Conservation (phyloP, 352 stramenopile species). For the Phytophthora rubi region DNA sequence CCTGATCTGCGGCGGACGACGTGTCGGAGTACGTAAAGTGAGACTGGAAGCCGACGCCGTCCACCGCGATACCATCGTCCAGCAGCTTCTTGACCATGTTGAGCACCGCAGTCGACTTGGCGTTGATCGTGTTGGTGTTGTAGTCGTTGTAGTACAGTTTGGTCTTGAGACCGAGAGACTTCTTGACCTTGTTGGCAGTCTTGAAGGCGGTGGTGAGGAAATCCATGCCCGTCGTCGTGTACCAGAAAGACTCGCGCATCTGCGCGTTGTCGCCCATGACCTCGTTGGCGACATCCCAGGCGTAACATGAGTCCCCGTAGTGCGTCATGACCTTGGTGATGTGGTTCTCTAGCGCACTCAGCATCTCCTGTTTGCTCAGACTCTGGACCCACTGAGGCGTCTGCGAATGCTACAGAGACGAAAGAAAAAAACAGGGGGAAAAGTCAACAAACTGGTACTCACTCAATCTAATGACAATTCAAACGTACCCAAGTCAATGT, state of each 20-base stretch:
- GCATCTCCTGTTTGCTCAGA: constrained; percentile 32
- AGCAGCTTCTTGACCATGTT: constrained; percentile 30
- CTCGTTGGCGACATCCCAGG: constrained; percentile 45
- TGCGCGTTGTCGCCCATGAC: constrained; percentile 39
- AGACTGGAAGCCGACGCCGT: constrained; percentile 37
- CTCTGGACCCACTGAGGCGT: constrained; percentile 34
- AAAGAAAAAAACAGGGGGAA: background rate
- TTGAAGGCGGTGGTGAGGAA: constrained; percentile 41
- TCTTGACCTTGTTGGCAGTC: constrained; percentile 35
- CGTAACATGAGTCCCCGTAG: constrained; percentile 40
- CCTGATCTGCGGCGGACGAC: constrained; percentile 22
- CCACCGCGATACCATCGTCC: constrained; percentile 21
- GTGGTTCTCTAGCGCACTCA: constrained; percentile 39
- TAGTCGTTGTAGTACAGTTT: constrained; percentile 44
- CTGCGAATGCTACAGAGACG: constrained; percentile 29
- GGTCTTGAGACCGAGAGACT: constrained; percentile 30
- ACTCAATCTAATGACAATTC: background rate
- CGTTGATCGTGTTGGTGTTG: constrained; percentile 41
- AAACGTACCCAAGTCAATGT: constrained; percentile 39
- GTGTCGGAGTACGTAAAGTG: constrained; percentile 16
- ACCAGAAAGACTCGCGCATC: constrained; percentile 40
- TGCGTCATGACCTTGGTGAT: constrained; percentile 42
- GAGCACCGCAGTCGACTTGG: constrained; percentile 36
- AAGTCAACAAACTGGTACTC: background rate
- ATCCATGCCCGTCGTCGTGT: constrained; percentile 40